Conservation (phyloP, 2,329 filamentous ascomycete genomes). For the Microsporum canis region DNA sequence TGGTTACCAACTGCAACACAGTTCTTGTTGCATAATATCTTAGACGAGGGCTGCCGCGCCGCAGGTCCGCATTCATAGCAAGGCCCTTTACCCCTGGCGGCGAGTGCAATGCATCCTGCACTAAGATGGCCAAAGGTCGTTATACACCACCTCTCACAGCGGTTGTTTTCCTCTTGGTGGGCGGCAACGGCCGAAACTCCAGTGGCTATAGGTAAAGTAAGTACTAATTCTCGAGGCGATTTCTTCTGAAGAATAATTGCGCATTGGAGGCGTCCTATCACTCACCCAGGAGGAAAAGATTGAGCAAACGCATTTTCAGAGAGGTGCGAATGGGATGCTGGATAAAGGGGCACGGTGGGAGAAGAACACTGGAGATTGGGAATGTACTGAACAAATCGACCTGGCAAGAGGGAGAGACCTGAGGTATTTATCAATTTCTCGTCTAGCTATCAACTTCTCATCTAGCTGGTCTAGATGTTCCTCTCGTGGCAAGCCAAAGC, state of each 20-base stretch:
- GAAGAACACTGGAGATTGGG: neutral
- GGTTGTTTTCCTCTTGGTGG: neutral
- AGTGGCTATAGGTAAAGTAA: neutral
- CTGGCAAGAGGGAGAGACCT: neutral
- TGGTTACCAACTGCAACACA: neutral
- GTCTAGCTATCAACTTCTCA: too few species aligned
- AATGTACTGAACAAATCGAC: neutral
- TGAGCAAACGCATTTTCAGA: neutral
- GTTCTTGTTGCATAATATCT: neutral
- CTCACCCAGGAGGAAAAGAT: neutral
- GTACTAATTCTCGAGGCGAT: neutral
- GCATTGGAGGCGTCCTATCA: neutral
- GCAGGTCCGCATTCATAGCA: neutral
- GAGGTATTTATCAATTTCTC: neutral
- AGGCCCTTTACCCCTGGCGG: neutral
- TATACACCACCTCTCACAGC: neutral
- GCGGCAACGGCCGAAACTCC: neutral
- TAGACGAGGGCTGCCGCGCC: neutral
- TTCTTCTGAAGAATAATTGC: neutral
- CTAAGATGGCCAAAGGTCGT: neutral
- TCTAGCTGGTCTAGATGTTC: neutral
- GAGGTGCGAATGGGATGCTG: neutral
- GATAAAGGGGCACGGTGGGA: neutral
- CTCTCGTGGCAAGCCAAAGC: neutral
- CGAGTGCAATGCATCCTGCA: neutral